Evolutionary conservation across 73 alveolate genomes (phyloP), one percentile per base, ranked within the genome.

Genomic region (Paraurostyla sp.): DNA sequence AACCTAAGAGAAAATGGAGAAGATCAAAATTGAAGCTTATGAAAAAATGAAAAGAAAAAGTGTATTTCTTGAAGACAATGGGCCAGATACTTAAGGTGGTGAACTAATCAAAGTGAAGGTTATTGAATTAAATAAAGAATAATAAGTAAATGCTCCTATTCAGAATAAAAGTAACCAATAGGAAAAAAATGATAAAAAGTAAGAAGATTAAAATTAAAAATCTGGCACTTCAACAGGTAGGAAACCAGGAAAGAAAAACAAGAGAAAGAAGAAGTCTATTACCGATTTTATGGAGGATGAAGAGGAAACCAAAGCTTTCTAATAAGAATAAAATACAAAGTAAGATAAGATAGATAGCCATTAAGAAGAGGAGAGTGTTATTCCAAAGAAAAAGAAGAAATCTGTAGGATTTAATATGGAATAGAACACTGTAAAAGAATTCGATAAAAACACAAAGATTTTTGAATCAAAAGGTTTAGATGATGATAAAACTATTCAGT

Each of bases 211-310:
- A 35, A 29, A 42, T 32, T 18, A 65, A 80, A 48, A 57, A 25
- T 15, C 48, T 30, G 40, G 33, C 9, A 22, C 15, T 0, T 40
- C 45, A 13, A 89, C 59, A 29, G 43, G 63, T 80, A 36, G 22
- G 59, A 29, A 83, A 76, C 23, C 20, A 40, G 65, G 65, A 49
- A 45, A 42, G 54, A 48, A 42, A 16, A 45, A 46, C 42, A 30
- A 83, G 45, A 83, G 76, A 33, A 83, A 80, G 90, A 57, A 80
- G 60, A 57, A 73, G 71, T 45, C 73, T 33, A 35, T 83, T 0
- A 85, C 84, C 35, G 92, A 60, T 25, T 83, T 83, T 69, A 83
- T 83, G 80, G 92, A 83, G 59, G 80, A 83, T 43, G 92, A 59
- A 27, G 76, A 83, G n/a, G 92, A 83, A 63, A 57, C 86, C 38